These are phyloP conservation scores for Eucalyptus paniculata DNA, from an alignment of 345 rosid genomes.

Conservation along the genomic window DNA sequence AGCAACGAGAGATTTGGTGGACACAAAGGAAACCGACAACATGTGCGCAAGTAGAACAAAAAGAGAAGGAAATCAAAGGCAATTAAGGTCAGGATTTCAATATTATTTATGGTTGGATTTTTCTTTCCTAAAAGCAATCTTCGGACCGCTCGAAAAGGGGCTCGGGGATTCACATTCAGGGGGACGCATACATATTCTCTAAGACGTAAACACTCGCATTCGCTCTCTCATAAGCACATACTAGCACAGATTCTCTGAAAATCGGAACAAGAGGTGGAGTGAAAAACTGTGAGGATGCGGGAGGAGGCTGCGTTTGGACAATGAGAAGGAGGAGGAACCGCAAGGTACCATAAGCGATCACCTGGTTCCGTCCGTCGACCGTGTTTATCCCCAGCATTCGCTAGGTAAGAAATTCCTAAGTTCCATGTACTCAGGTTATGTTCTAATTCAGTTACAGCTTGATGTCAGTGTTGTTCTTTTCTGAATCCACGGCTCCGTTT, in stretches of 20 bases:
- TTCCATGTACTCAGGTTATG: not conserved
- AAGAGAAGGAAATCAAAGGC: not conserved
- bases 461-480: no score
- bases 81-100: not conserved
- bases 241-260: not conserved
- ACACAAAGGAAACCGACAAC: not conserved
- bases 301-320: not conserved
- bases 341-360: not conserved
- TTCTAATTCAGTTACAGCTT: not conserved
- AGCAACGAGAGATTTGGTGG: not conserved
- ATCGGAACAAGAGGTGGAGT: not conserved
- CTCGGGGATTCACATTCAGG: not conserved
- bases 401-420: not conserved
- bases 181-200: no score
- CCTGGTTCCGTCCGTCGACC: not conserved
- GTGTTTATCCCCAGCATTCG: not conserved
- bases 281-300: not conserved
- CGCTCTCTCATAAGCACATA: not conserved
- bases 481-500: accelerated
- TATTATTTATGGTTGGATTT: not conserved
- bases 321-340: not conserved
- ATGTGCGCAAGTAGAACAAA: not conserved
- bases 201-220: not conserved
- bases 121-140: not conserved
- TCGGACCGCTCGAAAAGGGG: not conserved